phyloP scores from a whole-genome alignment of 495 filamentous ascomycete genomes.

The Achaetomiella virescens region DNA sequence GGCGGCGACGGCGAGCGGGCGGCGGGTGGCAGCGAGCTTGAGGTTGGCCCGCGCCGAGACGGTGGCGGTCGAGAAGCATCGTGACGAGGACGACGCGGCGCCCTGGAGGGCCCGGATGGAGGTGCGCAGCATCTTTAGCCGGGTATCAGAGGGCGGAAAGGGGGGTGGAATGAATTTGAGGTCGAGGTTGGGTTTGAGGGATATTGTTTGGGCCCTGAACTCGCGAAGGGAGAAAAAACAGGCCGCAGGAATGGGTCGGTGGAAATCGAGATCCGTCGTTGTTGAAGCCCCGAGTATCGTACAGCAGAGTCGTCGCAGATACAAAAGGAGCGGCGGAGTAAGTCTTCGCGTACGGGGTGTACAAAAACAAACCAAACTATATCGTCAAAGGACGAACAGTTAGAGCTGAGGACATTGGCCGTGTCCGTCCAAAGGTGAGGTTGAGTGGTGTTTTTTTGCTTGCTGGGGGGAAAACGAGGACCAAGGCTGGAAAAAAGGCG shows the following conservation, averaged over 20 bases:
- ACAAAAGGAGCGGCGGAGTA: constrained; percentile 47
- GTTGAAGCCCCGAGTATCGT: constrained; percentile 11
- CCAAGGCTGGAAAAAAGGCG: constrained; percentile 9
- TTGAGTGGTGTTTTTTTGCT: not conserved
- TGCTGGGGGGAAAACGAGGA: constrained; percentile 1
- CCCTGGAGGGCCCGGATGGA: constrained; percentile 28
- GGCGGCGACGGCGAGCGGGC: constrained; percentile 45
- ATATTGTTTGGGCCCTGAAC: not conserved
- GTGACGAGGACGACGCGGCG: constrained; percentile 25
- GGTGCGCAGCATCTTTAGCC: constrained; percentile 48
- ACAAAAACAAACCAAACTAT: not conserved
- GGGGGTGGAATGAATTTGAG: constrained; percentile 4
- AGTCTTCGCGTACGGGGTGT: constrained; percentile 30
- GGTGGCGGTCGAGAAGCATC: constrained; percentile 41
- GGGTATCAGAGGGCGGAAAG: constrained; percentile 8
- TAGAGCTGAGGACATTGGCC: constrained; percentile 19
- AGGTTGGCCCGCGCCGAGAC: constrained; percentile 28
- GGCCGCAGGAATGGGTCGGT: constrained; percentile 5
- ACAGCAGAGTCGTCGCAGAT: constrained; percentile 20
- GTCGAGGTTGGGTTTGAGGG: constrained; percentile 4
- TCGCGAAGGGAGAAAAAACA: constrained; percentile 11
- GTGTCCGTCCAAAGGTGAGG: not conserved
- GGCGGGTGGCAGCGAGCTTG: constrained; percentile 35
- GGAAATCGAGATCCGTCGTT: constrained; percentile 10
- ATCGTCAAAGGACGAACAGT: constrained; percentile 16